Percentiles rank a stretch among this genome's conserved stretches.
Evolutionary conservation across 768 basidiomycete species (phyloP).

Genomic region (Mycena amicta): DNA sequence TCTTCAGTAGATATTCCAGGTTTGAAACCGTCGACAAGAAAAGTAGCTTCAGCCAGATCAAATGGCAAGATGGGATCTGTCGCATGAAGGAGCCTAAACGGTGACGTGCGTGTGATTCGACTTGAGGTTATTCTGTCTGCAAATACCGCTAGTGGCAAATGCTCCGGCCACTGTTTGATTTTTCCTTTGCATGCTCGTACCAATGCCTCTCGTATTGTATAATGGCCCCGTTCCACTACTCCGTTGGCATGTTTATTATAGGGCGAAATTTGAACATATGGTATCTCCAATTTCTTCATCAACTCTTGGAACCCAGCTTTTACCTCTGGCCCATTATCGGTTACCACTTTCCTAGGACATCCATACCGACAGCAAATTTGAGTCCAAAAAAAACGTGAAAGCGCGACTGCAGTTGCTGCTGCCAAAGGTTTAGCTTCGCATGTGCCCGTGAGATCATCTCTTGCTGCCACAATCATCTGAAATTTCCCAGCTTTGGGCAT

Average conservation of each 20-base stretch:
- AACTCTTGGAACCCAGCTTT: constrained; percentile 17
- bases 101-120: constrained; percentile 21
- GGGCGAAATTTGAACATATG: constrained; percentile 17
- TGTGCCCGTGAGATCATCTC: constrained; percentile 27
- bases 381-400: constrained; percentile 31
- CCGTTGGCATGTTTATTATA: not conserved
- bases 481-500: constrained; percentile 23
- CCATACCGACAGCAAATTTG: constrained; percentile 34
- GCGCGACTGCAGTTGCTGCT: not conserved
- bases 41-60: constrained; percentile 34
- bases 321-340: constrained; percentile 8
- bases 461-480: not conserved
- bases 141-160: constrained; percentile 9
- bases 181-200: not conserved
- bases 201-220: not conserved
- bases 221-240: not conserved
- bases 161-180: not conserved
- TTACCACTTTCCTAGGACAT: constrained; percentile 22
- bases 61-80: constrained; percentile 33
- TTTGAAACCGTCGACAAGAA: constrained; percentile 26
- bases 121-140: constrained; percentile 22
- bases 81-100: constrained; percentile 29
- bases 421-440: constrained; percentile 25
- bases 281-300: not conserved
- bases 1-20: constrained; percentile 13